These are phyloP conservation scores for Rubia balearica DNA, from an alignment of 305 asterid species.

Conservation along the genomic window DNA sequence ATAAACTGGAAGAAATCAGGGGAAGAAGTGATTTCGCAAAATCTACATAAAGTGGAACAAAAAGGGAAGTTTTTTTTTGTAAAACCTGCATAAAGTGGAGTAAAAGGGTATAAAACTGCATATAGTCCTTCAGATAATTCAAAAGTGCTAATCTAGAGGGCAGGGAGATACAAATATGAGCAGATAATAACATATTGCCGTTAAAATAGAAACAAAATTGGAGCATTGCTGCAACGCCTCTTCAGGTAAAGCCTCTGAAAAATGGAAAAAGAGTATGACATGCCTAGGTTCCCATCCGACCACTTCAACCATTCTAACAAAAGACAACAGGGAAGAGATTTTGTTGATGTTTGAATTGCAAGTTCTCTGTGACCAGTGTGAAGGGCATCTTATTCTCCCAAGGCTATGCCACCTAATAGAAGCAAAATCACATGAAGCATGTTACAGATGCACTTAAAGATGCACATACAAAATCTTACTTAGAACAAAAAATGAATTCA, in stretches of 20 bases:
- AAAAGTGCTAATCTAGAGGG: background rate
- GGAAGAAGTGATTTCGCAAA: no score
- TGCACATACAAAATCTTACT: background rate
- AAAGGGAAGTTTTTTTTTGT: no score
- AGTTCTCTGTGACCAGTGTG: constrained; percentile 97
- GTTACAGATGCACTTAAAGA: constrained; percentile 1
- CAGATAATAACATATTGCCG: background rate
- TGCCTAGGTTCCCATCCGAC: constrained; percentile 97
- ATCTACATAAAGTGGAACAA: no score
- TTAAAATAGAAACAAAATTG: no score
- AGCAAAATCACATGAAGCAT: constrained; percentile 13
- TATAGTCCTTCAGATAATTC: background rate
- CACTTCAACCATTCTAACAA: constrained; percentile 87
- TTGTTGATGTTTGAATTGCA: constrained; percentile 82
- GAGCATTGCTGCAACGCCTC: background rate
- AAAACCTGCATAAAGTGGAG: no score
- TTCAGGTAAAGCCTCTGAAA: background rate
- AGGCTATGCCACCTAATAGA: constrained; percentile 73
- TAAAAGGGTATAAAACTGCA: no score
- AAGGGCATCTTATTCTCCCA: constrained; percentile 97
- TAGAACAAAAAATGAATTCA: background rate
- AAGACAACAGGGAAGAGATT: constrained; percentile 68
- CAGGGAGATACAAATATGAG: background rate
- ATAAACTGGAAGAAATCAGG: no score
- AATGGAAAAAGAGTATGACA: constrained; percentile 16